These are phyloP conservation scores for Phytophthora ohioensis DNA, from an alignment of 352 stramenopile species.

Conservation along the genomic window DNA sequence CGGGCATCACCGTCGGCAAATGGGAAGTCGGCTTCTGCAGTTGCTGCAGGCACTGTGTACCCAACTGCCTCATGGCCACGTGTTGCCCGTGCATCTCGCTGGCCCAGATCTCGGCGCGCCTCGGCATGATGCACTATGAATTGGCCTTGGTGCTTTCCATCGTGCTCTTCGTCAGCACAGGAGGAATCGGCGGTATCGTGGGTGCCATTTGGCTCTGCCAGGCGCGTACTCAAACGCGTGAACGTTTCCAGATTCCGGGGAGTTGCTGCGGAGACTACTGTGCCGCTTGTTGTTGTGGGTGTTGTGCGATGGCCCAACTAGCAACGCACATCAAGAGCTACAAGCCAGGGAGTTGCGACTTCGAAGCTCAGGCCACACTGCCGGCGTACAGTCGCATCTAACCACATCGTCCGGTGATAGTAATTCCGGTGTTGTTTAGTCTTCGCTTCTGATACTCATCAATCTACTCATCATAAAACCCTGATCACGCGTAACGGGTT, in stretches of 20 bases:
- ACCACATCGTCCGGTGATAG: slow-evolving; percentile 28
- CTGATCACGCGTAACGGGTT: no score
- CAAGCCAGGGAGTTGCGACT: slow-evolving; percentile 50
- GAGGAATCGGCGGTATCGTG: slow-evolving; percentile 16
- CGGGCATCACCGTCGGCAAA: slow-evolving; percentile 25
- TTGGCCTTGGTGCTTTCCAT: slow-evolving; percentile 30
- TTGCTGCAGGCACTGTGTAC: slow-evolving; percentile 49
- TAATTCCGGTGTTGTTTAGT: slow-evolving; percentile 6
- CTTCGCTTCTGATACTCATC: no score
- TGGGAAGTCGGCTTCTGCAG: slow-evolving; percentile 49
- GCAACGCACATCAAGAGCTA: slow-evolving; percentile 61
- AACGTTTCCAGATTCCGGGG: slow-evolving; percentile 47
- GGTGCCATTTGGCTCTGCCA: slow-evolving; percentile 30
- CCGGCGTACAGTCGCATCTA: slow-evolving; percentile 38
- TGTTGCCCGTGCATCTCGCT: slow-evolving; percentile 57
- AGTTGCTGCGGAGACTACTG: slow-evolving; percentile 41
- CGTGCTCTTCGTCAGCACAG: slow-evolving; percentile 19
- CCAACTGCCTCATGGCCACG: slow-evolving; percentile 53
- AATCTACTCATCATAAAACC: no score
- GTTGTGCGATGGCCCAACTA: slow-evolving; percentile 52
- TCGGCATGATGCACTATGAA: slow-evolving; percentile 45
- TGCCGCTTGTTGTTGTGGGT: slow-evolving; percentile 41
- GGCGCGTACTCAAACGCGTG: slow-evolving; percentile 39
- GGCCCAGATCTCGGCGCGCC: slow-evolving; percentile 45
- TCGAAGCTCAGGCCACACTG: slow-evolving; percentile 43